Percentiles rank a stretch among this genome's conserved stretches.
Conservation (phyloP, 441 rosid genomes). For the Metrosideros polymorpha region DNA sequence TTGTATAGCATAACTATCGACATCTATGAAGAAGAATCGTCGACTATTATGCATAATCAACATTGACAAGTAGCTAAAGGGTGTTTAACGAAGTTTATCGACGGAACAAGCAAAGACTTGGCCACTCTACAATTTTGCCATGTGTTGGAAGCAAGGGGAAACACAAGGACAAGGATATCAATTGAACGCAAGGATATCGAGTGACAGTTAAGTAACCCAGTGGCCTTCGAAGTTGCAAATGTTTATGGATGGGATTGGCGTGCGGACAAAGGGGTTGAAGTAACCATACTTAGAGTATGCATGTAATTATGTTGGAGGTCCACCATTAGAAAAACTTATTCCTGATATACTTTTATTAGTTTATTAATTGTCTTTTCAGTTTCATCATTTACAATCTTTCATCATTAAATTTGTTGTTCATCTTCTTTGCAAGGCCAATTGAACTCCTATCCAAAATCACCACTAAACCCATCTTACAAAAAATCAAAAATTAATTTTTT, state of each 20-base stretch:
- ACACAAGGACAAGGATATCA: neutral
- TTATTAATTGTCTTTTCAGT: neutral
- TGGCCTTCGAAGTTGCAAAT: neutral
- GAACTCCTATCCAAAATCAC: neutral
- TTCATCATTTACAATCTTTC: neutral
- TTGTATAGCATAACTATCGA: neutral
- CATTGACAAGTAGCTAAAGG: neutral
- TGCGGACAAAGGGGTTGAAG: neutral
- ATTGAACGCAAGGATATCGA: neutral
- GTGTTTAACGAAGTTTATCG: neutral
- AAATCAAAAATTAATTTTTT: neutral
- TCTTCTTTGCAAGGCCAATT: neutral
- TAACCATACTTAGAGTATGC: neutral
- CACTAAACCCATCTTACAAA: neutral
- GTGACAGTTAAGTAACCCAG: neutral
- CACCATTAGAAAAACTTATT: neutral
- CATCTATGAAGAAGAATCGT: neutral
- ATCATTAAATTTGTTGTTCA: neutral
- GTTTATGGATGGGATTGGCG: neutral
- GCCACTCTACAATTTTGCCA: neutral
- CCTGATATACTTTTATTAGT: neutral
- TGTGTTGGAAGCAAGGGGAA: neutral
- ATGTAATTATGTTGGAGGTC: neutral
- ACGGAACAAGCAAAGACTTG: neutral
- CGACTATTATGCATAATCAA: neutral